Conservation (phyloP, 2,329 filamentous ascomycete species). For the Rhinocladiella mackenziei region DNA sequence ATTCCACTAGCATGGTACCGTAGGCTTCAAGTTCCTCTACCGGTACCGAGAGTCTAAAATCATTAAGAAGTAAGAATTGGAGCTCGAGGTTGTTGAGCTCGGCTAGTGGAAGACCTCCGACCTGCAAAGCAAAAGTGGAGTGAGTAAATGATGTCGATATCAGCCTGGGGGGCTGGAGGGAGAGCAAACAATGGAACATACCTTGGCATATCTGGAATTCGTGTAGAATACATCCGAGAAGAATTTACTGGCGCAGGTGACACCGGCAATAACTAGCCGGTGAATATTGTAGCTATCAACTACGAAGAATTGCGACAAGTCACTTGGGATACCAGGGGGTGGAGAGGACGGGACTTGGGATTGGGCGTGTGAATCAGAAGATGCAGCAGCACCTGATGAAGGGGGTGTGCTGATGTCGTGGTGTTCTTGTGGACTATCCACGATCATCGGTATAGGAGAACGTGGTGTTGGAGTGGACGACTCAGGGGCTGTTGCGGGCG, state of each 20-base stretch:
- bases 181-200: conserved; percentile 43
- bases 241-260: conserved; percentile 98
- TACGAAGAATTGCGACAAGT: conserved; percentile 69
- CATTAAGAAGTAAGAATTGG: conserved; percentile 91
- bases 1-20: conserved; percentile 96
- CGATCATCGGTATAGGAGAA: conserved; percentile 21
- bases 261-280: conserved; percentile 88
- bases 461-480: conserved; percentile 19
- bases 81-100: conserved; percentile 95
- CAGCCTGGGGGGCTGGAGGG: background rate
- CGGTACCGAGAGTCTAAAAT: conserved; percentile 87
- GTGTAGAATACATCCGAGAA: conserved; percentile 99
- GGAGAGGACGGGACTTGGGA: conserved; percentile 4
- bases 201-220: conserved; percentile 98
- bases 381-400: too few relatives aligned
- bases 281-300: conserved; percentile 99
- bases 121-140: conserved; percentile 58
- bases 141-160: conserved; percentile 20
- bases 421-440: conserved; percentile 25
- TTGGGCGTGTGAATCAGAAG: background rate
- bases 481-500: conserved; percentile 23
- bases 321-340: conserved; percentile 6
- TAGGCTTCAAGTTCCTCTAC: conserved; percentile 96
- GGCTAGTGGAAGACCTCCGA: conserved; percentile 83
- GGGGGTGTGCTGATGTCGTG: conserved; percentile 16